Evolutionary conservation across 495 filamentous ascomycete species (phyloP).

Genomic region (Hypoxylon fragiforme): DNA sequence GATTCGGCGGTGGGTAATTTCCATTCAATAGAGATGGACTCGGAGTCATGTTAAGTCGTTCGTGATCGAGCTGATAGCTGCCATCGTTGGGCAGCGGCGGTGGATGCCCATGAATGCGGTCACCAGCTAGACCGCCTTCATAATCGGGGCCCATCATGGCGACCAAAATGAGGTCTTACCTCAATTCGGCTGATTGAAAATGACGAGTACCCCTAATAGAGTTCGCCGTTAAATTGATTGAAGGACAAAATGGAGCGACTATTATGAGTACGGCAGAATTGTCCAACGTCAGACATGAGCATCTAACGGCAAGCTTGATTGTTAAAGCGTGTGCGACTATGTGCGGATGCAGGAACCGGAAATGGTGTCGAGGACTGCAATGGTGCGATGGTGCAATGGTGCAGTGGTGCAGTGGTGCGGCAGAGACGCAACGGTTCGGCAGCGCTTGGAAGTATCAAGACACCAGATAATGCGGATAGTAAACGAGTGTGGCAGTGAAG

Average conservation of each 20-base stretch:
- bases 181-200: conserved; percentile 15
- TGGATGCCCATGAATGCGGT: conserved; percentile 40
- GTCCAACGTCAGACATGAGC: conserved; percentile 41
- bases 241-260: conserved; percentile 25
- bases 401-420: conserved; percentile 14
- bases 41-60: conserved; percentile 41
- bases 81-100: conserved; percentile 28
- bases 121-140: conserved; percentile 39
- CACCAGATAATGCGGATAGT: conserved; percentile 12
- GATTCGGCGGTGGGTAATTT: conserved; percentile 35
- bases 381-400: conserved; percentile 15
- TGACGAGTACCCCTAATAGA: conserved; percentile 6
- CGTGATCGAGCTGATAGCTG: conserved; percentile 42
- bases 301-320: conserved; percentile 25
- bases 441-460: conserved; percentile 22
- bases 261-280: conserved; percentile 26
- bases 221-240: conserved; percentile 19
- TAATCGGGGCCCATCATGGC: conserved; percentile 42
- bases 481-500: conserved; percentile 33
- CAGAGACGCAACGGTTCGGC: conserved; percentile 9
- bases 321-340: conserved; percentile 32
- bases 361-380: conserved; percentile 12
- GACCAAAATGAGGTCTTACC: conserved; percentile 32
- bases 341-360: conserved; percentile 29
- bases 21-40: conserved; percentile 45